phyloP scores from a whole-genome alignment of 2,329 filamentous ascomycete species.

The Cercospora sp. region DNA sequence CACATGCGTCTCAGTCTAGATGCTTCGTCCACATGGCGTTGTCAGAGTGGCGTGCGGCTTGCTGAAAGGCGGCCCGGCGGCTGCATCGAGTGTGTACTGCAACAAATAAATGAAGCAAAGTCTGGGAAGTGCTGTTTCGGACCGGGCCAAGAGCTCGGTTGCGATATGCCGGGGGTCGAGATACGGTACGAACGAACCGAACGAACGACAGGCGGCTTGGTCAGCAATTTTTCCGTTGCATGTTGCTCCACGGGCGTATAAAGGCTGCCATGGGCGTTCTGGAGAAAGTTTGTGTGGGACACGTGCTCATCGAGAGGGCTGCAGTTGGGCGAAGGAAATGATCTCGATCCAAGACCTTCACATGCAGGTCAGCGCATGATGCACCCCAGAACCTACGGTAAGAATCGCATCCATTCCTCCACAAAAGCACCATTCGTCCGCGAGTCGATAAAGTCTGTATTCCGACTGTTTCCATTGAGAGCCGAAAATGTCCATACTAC shows the following conservation, averaged over 20 bases:
- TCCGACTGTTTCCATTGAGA: conserved; percentile 1
- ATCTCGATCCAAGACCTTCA: not conserved
- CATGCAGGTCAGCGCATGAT: not conserved
- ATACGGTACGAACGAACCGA: conserved; percentile 1
- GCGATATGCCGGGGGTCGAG: not conserved
- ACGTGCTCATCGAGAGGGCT: not conserved
- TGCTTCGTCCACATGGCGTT: not conserved
- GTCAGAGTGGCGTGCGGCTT: not conserved
- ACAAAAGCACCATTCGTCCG: not conserved
- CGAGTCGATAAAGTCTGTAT: not conserved
- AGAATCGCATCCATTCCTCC: not conserved
- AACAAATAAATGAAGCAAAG: conserved; percentile 17
- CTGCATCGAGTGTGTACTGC: not conserved
- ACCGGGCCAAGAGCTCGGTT: conserved; percentile 13
- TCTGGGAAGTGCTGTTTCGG: conserved; percentile 11
- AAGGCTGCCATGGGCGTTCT: not conserved
- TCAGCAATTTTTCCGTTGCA: conserved; percentile 13
- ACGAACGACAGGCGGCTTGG: not conserved
- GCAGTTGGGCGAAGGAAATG: not conserved
- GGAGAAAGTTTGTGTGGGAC: not conserved
- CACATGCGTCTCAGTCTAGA: not conserved
- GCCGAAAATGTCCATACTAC: conserved; percentile 11
- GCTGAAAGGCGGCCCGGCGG: not conserved
- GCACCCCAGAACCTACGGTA: not conserved
- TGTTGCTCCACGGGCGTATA: not conserved